Conservation (phyloP, 108 stramenopile species). For the Nitzschia sp. region DNA sequence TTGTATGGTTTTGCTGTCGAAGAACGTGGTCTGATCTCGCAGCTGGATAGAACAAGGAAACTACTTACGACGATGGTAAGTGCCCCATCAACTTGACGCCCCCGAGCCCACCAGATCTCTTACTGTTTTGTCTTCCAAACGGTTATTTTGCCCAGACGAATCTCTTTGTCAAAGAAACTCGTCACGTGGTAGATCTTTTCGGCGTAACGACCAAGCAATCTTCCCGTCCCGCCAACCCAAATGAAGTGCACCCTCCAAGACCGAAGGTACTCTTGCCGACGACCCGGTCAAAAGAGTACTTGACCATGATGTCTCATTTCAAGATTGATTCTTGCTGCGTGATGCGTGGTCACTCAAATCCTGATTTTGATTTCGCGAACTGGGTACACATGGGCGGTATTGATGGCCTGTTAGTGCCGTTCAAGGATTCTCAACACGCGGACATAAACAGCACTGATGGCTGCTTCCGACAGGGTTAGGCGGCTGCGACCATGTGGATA, state of each 20-base stretch:
- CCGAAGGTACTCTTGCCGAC: background rate
- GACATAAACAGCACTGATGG: background rate
- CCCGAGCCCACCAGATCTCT: too few species aligned
- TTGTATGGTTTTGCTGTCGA: too few species aligned
- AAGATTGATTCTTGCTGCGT: slow-evolving; percentile 41
- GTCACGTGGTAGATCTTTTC: too few species aligned
- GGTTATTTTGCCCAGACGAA: slow-evolving; percentile 31
- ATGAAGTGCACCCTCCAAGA: background rate
- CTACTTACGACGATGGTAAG: slow-evolving; percentile 43
- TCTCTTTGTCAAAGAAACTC: too few species aligned
- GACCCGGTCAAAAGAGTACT: slow-evolving; percentile 15
- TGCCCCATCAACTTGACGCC: too few species aligned
- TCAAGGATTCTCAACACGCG: too few species aligned
- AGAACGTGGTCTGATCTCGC: too few species aligned
- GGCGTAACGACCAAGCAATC: too few species aligned
- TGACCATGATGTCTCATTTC: background rate
- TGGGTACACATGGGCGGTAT: slow-evolving; percentile 42
- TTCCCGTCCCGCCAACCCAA: too few species aligned
- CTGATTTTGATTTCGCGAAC: too few species aligned
- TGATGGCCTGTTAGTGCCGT: slow-evolving; percentile 38
- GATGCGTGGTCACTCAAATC: slow-evolving; percentile 37
- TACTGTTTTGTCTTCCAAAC: too few species aligned
- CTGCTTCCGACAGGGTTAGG: too few species aligned
- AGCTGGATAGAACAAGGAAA: slow-evolving; percentile 30
- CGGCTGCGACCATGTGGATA: background rate